Conservation (phyloP, 441 rosid species). For the Rhodomyrtus psidioides region DNA sequence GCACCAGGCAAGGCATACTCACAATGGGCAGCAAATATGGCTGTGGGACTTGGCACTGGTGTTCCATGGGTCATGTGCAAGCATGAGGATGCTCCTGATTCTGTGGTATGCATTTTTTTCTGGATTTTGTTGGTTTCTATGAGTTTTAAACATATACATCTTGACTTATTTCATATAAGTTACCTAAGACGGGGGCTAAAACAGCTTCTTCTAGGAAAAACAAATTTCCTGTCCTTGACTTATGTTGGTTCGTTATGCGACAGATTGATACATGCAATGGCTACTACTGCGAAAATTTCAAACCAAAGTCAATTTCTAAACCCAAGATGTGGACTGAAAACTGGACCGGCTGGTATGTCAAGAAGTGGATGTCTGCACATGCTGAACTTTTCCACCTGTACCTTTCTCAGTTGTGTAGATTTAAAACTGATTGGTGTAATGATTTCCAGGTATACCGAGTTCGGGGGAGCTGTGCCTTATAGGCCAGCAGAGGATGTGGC, state of each 20-base stretch:
- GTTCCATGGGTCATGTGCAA: constrained; percentile 78
- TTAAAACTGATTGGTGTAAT: background rate
- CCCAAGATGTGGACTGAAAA: constrained; percentile 1
- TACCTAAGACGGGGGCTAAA: background rate
- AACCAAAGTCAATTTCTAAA: background rate
- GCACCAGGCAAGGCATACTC: constrained; percentile 35
- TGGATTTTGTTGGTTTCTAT: background rate
- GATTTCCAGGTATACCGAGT: constrained; percentile 8
- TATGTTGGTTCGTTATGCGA: background rate
- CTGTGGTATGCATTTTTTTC: constrained; percentile 30
- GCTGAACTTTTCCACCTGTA: background rate
- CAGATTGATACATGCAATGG: constrained; percentile 1
- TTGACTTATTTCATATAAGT: background rate
- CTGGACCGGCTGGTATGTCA: background rate
- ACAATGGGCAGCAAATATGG: constrained; percentile 54
- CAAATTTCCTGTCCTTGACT: background rate
- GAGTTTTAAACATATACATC: too few relatives aligned
- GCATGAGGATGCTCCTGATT: constrained; percentile 55
- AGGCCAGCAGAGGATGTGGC: constrained; percentile 12
- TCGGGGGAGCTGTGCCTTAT: constrained; percentile 5
- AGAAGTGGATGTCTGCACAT: background rate
- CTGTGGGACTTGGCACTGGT: constrained; percentile 34
- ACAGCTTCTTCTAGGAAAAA: background rate
- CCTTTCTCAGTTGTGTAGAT: background rate
- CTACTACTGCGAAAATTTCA: background rate